Evolutionary conservation across 1,284 basidiomycete genomes (phyloP).

Genomic region (Moniliella sp.): DNA sequence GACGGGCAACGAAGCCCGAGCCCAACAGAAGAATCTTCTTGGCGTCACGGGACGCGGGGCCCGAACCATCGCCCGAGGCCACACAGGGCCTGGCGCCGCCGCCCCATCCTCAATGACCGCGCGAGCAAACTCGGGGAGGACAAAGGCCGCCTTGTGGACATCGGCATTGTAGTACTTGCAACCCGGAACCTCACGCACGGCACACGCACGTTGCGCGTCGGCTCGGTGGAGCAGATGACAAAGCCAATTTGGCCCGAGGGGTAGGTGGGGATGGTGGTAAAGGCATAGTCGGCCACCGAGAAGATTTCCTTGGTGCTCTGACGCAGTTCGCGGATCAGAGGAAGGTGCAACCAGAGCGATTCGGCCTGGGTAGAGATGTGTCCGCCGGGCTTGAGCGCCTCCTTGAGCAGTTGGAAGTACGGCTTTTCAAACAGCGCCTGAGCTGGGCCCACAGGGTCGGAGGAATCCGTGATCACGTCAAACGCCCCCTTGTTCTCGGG

Average conservation of each 20-base stretch:
- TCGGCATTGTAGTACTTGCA: conserved; percentile 62
- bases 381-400: conserved; percentile 69
- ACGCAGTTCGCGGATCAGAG: conserved; percentile 60
- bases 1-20: conserved; percentile 79
- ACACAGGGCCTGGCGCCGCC: conserved; percentile 22
- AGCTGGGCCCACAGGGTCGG: conserved; percentile 89
- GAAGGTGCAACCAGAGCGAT: conserved; percentile 81
- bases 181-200: conserved; percentile 43
- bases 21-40: conserved; percentile 79
- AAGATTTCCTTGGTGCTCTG: conserved; percentile 58
- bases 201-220: conserved; percentile 19
- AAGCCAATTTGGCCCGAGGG: conserved; percentile 93
- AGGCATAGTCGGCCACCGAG: conserved; percentile 70
- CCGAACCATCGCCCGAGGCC: conserved; percentile 38
- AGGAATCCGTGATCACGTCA: conserved; percentile 92
- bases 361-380: conserved; percentile 91
- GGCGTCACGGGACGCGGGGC: conserved; percentile 32
- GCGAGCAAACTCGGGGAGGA: conserved; percentile 74
- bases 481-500: conserved; percentile 55
- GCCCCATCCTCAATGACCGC: conserved; percentile 32
- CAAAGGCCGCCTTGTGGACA: conserved; percentile 64
- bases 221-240: conserved; percentile 61
- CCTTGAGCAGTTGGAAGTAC: conserved; percentile 81
- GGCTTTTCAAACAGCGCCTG: conserved; percentile 84
- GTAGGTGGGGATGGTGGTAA: conserved; percentile 90